Base-by-base conservation (phyloP, 768 basidiomycete species). In the Tricholoma terreum region DNA sequence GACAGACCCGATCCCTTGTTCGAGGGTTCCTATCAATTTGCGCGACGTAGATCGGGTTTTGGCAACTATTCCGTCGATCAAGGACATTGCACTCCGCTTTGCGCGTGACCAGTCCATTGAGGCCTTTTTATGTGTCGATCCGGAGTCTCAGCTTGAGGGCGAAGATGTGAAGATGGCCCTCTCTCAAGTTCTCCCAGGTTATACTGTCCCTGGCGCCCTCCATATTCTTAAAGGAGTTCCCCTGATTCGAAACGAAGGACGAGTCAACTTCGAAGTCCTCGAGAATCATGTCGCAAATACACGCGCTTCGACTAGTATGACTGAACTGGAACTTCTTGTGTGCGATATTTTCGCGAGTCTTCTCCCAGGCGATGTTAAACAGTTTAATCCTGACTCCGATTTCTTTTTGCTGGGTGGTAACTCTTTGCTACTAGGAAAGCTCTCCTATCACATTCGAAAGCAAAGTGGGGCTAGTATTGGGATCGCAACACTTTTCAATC, bases 321-420 rank as follows among this genome's bases (percentile, higher is more conserved):
- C 69, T 12, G 58, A 67, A 54, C 63, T 57, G 0, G 73, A 76
- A 50, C 48, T 69, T 34, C 63, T 71, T 10, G 69, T 77, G n/a
- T 68, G 76, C 8, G 71, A 74, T 38, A 70, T 77, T 49, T 57
- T 78, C 27, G 69, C 73, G 6, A 66, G 69, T 24, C 59, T 77
- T 17, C 64, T 78, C 1, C 53, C 61, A 15, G 51, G 71, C 50
- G 73, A 76, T 19, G 56, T 70, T 7, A 58, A 58, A 8, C 62
- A 63, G 50, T 68, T 77, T 27, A 65, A 60, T 6, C 54, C 59
- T 42, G 67, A 71, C 15, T 74, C 75, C 6, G 77, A 78, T 54
- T 78, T 78, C 61, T 78, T 78, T 61, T 57, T 77, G 1, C 63
- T 78, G 24, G 77, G 77, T 35, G 77, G 77, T n/a, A 77, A 72